These are phyloP conservation scores for Candida jianshihensis DNA, from an alignment of 805 yeast genomes.

Conservation along the genomic window DNA sequence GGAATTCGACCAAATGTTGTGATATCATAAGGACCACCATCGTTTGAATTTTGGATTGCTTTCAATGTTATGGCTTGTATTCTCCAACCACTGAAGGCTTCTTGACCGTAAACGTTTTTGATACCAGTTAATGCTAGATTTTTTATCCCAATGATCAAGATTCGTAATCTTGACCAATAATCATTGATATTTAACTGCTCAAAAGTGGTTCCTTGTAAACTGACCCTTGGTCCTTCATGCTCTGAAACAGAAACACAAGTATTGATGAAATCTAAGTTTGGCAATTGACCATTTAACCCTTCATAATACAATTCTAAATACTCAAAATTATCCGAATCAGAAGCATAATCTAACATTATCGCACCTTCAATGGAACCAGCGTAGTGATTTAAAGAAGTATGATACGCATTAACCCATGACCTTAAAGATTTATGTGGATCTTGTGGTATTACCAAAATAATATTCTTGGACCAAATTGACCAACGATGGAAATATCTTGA, in stretches of 20 bases:
- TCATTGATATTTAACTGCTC: constrained; percentile 39
- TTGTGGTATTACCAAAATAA: constrained; percentile 77
- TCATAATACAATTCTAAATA: constrained; percentile 70
- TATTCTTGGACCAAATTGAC: constrained; percentile 94
- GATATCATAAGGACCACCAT: constrained; percentile 57
- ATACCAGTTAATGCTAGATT: constrained; percentile 69
- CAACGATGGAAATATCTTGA: constrained; percentile 76
- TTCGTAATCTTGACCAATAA: constrained; percentile 49
- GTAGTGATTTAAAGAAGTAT: constrained; percentile 72
- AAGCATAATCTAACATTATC: constrained; percentile 71
- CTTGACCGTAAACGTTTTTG: constrained; percentile 59
- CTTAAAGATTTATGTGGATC: constrained; percentile 64
- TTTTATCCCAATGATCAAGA: constrained; percentile 58
- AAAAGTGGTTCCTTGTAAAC: constrained; percentile 53
- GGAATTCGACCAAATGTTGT: constrained; percentile 88
- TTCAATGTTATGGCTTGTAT: constrained; percentile 81
- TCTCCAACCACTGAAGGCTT: constrained; percentile 94
- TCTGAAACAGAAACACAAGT: constrained; percentile 66
- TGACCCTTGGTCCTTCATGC: constrained; percentile 67
- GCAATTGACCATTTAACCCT: constrained; percentile 93
- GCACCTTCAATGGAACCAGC: constrained; percentile 96
- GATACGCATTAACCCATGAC: constrained; percentile 92
- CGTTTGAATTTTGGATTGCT: constrained; percentile 34
- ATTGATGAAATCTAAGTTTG: constrained; percentile 85
- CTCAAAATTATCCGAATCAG: constrained; percentile 58